phyloP scores from a whole-genome alignment of 2,329 filamentous ascomycete genomes.

The Fusarium brachygibbosum region DNA sequence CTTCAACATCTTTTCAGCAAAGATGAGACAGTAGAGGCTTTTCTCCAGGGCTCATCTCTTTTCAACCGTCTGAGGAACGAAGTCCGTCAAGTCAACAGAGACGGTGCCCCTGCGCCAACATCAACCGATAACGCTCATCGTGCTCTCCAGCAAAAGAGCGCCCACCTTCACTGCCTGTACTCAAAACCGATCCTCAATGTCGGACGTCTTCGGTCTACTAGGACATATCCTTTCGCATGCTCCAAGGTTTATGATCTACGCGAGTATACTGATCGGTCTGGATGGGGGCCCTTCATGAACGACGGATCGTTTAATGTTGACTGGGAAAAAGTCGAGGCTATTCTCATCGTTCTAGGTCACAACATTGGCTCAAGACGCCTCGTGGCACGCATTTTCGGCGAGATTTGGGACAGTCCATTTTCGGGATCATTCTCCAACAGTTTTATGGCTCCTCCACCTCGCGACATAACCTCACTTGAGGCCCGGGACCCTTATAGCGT shows the following conservation, averaged over 20 bases:
- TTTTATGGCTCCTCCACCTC: constrained; percentile 57
- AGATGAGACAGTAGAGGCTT: constrained; percentile 66
- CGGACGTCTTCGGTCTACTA: constrained; percentile 54
- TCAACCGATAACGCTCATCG: constrained; percentile 17
- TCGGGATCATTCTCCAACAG: constrained; percentile 67
- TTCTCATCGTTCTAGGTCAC: constrained; percentile 76
- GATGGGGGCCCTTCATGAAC: constrained; percentile 79
- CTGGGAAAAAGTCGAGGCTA: constrained; percentile 84
- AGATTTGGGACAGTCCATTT: constrained; percentile 70
- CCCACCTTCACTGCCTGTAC: constrained; percentile 77
- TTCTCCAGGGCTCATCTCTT: constrained; percentile 74
- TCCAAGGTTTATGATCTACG: constrained; percentile 81
- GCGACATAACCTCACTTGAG: constrained; percentile 61
- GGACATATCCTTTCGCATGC: constrained; percentile 72
- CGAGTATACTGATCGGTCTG: constrained; percentile 70
- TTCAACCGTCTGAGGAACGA: constrained; percentile 68
- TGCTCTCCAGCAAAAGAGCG: constrained; percentile 70
- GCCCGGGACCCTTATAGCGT: constrained; percentile 77
- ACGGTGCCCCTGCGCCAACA: constrained; percentile 35
- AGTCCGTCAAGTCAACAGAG: constrained; percentile 50
- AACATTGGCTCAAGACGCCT: constrained; percentile 69
- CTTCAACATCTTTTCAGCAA: constrained; percentile 61
- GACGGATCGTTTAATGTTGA: constrained; percentile 75
- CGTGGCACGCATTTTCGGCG: constrained; percentile 61
- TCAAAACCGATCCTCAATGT: constrained; percentile 68